phyloP scores from a whole-genome alignment of 1,284 basidiomycete genomes.

The Trametes polyzona region DNA sequence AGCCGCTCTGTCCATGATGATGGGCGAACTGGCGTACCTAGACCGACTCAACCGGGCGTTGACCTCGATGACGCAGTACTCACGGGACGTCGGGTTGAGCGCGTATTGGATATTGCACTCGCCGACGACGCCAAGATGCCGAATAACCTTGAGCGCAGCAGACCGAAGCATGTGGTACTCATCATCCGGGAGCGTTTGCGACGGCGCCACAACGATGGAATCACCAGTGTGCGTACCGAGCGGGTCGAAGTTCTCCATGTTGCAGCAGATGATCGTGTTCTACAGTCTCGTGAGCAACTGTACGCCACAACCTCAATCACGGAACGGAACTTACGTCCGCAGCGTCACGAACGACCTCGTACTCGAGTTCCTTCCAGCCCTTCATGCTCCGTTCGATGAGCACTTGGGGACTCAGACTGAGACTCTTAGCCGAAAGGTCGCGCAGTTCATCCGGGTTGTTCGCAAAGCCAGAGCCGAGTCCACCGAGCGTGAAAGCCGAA shows the following conservation, averaged over 20 bases:
- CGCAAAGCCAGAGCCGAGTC: slow-evolving; percentile 98
- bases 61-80: slow-evolving; percentile 99
- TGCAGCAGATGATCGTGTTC: slow-evolving; percentile 96
- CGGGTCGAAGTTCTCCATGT: slow-evolving; percentile 99
- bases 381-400: slow-evolving; percentile 98
- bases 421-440: slow-evolving; percentile 90
- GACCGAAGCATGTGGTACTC: slow-evolving; percentile 99
- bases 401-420: slow-evolving; percentile 93
- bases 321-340: slow-evolving; percentile 71
- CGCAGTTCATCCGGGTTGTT: slow-evolving; percentile 94
- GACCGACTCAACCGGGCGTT: slow-evolving; percentile 74
- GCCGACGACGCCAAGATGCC: slow-evolving; percentile 97
- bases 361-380: slow-evolving; percentile 99
- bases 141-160: slow-evolving; percentile 87
- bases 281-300: slow-evolving; percentile 34
- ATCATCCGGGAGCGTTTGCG: slow-evolving; percentile 96
- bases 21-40: slow-evolving; percentile 38
- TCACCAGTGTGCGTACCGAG: slow-evolving; percentile 99
- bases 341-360: slow-evolving; percentile 97
- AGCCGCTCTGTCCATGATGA: slow-evolving; percentile 52
- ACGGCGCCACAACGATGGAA: slow-evolving; percentile 99
- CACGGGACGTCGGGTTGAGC: slow-evolving; percentile 88
- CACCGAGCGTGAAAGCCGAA: slow-evolving; percentile 97
- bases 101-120: slow-evolving; percentile 99
- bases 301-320: slow-evolving; percentile 3